These are phyloP conservation scores for Pleurotus tuber-regium DNA, from an alignment of 768 basidiomycete genomes.

Conservation along the genomic window DNA sequence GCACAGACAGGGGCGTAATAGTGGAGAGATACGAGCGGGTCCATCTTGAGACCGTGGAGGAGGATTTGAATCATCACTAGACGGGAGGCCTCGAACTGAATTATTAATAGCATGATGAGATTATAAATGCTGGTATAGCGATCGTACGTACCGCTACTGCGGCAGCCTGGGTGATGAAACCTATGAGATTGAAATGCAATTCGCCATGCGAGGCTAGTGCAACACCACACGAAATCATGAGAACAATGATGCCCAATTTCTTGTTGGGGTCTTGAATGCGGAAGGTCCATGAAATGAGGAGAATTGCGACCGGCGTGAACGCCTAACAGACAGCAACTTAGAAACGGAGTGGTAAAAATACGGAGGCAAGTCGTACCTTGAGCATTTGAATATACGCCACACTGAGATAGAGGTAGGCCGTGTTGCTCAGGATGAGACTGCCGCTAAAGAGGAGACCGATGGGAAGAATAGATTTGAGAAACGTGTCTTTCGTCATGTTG, in stretches of 20 bases:
- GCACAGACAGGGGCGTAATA: slow-evolving; percentile 98
- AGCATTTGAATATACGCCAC: slow-evolving; percentile 98
- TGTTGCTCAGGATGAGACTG: slow-evolving; percentile 87
- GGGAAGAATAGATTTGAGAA: slow-evolving; percentile 83
- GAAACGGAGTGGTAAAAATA: neutral
- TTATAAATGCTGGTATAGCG: neutral
- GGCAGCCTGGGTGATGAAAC: slow-evolving; percentile 84
- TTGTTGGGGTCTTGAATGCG: slow-evolving; percentile 85
- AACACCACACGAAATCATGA: slow-evolving; percentile 90
- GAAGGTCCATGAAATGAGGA: slow-evolving; percentile 91
- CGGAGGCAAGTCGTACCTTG: slow-evolving; percentile 66
- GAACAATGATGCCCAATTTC: slow-evolving; percentile 77
- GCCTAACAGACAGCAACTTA: slow-evolving; percentile 57
- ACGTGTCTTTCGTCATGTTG: slow-evolving; percentile 76
- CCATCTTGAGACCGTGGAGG: slow-evolving; percentile 95
- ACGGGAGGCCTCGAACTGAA: slow-evolving; percentile 87
- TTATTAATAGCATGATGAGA: neutral
- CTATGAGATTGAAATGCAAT: slow-evolving; percentile 77
- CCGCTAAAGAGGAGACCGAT: slow-evolving; percentile 94
- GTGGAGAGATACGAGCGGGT: slow-evolving; percentile 91
- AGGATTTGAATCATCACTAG: slow-evolving; percentile 96
- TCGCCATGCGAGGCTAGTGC: slow-evolving; percentile 90
- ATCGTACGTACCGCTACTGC: slow-evolving; percentile 73
- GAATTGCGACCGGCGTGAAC: slow-evolving; percentile 85
- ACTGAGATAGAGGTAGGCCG: slow-evolving; percentile 87